phyloP scores from a whole-genome alignment of 352 stramenopile genomes.

The Phytopythium vexans region DNA sequence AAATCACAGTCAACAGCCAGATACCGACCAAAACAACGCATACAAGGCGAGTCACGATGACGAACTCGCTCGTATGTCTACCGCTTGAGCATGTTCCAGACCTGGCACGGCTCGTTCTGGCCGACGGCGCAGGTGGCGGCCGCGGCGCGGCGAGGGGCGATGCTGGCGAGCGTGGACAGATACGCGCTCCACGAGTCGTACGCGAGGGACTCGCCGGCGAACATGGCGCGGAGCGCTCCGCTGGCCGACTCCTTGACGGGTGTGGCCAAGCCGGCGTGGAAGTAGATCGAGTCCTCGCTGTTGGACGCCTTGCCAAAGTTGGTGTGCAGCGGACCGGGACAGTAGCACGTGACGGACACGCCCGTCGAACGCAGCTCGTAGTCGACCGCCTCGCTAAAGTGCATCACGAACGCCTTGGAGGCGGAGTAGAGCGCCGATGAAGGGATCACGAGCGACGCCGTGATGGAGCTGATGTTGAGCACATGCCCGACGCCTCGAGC shows the following conservation, averaged over 20 bases:
- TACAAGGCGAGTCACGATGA: no score
- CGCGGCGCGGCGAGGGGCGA: constrained; percentile 34
- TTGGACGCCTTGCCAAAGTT: constrained; percentile 50
- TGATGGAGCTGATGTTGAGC: constrained; percentile 73
- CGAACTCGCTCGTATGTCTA: neutral
- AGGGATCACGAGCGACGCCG: constrained; percentile 43
- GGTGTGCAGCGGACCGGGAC: constrained; percentile 54
- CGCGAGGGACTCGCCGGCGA: constrained; percentile 39
- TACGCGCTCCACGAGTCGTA: constrained; percentile 45
- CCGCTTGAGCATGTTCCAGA: constrained; percentile 17
- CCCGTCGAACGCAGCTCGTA: constrained; percentile 63
- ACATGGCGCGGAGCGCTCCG: constrained; percentile 55
- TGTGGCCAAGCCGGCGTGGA: constrained; percentile 26
- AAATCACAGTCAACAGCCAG: no score
- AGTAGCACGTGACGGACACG: constrained; percentile 68
- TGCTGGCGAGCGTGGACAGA: constrained; percentile 20
- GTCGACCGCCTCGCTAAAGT: constrained; percentile 65
- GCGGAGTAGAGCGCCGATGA: constrained; percentile 61
- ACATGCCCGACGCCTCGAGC: constrained; percentile 58
- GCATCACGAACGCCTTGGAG: constrained; percentile 63
- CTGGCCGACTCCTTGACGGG: constrained; percentile 39
- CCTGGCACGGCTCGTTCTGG: constrained; percentile 26
- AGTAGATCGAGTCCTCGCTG: constrained; percentile 42
- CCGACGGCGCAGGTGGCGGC: constrained; percentile 34
- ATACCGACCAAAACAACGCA: no score